Evolutionary conservation across 345 rosid species (phyloP).

Genomic region (Aegle marmelos): DNA sequence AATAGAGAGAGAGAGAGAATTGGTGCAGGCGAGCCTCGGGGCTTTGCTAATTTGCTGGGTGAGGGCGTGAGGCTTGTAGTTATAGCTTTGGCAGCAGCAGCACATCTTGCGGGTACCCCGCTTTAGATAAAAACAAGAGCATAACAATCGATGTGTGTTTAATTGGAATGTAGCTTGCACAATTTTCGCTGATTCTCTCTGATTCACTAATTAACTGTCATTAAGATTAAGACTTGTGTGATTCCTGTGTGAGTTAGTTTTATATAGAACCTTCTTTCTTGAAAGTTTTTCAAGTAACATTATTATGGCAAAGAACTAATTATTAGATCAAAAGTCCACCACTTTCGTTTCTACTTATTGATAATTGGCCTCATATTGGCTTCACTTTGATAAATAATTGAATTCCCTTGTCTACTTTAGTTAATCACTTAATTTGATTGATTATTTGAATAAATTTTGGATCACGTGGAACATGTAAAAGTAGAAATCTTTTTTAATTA

Average conservation of each 20-base stretch:
- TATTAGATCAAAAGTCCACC: too few relatives aligned
- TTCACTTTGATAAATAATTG: too few relatives aligned
- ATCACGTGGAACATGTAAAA: neutral
- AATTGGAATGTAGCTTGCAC: neutral
- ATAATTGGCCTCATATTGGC: too few relatives aligned
- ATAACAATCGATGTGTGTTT: neutral
- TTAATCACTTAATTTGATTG: neutral
- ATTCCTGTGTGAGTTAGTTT: neutral
- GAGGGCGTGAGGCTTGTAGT: neutral
- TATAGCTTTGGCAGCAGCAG: slow-evolving; percentile 46
- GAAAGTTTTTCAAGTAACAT: too few relatives aligned
- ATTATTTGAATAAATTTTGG: neutral
- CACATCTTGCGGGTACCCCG: slow-evolving; percentile 50
- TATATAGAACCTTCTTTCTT: neutral
- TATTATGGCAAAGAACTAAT: too few relatives aligned
- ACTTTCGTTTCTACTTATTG: too few relatives aligned
- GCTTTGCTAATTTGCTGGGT: too few relatives aligned
- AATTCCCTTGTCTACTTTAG: neutral
- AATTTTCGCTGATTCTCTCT: slow-evolving; percentile 2
- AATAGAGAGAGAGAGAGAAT: neutral
- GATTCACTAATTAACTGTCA: neutral
- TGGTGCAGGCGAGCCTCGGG: neutral
- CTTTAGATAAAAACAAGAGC: neutral
- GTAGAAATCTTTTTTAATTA: too few relatives aligned
- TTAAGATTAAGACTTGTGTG: neutral